phyloP scores from a whole-genome alignment of 768 basidiomycete genomes.

The Steccherinum ochraceum region DNA sequence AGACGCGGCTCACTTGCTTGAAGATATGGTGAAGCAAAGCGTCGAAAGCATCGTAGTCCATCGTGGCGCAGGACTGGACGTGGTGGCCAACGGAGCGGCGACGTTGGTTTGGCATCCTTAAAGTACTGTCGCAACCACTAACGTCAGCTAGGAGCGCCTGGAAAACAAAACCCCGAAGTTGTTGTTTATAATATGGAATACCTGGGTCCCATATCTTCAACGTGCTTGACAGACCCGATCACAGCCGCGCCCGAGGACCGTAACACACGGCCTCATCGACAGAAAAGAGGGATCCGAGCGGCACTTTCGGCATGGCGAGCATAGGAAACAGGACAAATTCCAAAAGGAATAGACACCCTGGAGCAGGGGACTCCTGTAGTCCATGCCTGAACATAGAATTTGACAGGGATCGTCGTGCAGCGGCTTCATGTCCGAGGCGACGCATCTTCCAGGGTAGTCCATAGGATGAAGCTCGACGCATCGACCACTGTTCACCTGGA shows the following conservation, averaged over 20 bases:
- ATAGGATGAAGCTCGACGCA: too few relatives aligned
- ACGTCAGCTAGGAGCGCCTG: too few relatives aligned
- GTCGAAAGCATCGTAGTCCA: conserved; percentile 80
- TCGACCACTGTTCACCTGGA: too few relatives aligned
- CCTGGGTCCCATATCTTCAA: background rate
- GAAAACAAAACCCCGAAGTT: background rate
- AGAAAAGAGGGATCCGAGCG: background rate
- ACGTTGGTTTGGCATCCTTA: background rate
- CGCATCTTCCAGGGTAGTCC: too few relatives aligned
- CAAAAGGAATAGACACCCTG: background rate
- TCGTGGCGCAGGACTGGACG: conserved; percentile 17
- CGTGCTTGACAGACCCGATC: background rate
- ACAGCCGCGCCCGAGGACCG: background rate
- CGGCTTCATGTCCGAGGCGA: too few relatives aligned
- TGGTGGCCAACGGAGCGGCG: background rate
- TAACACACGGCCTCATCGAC: background rate
- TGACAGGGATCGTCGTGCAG: background rate
- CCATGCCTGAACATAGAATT: background rate
- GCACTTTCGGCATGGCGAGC: background rate
- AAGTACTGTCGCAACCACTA: background rate
- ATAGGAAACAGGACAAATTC: background rate
- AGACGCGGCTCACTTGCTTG: conserved; percentile 49
- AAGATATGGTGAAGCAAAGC: conserved; percentile 78
- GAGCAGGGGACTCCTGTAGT: background rate
- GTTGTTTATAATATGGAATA: background rate